Conservation (phyloP, 2,329 filamentous ascomycete genomes). For the Arthrobotrys sphaeroides region DNA sequence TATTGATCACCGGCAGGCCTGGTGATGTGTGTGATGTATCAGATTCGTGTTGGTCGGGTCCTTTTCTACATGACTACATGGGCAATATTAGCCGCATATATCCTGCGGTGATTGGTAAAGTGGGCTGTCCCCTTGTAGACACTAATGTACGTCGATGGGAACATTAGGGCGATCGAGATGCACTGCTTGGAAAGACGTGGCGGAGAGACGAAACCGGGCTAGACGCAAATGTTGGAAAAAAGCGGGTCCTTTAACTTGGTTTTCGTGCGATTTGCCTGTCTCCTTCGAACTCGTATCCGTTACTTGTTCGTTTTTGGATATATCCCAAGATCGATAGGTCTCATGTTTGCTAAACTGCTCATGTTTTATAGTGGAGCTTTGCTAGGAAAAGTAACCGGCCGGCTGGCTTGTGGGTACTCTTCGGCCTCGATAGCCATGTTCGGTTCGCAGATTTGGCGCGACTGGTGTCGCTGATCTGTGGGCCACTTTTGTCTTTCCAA, state of each 20-base stretch:
- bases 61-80: slow-evolving; percentile 19
- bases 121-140: slow-evolving; percentile 20
- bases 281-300: background rate
- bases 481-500: background rate
- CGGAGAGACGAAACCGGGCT: slow-evolving; percentile 25
- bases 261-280: background rate
- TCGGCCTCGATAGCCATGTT: slow-evolving; percentile 17
- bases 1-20: slow-evolving; percentile 45
- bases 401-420: background rate
- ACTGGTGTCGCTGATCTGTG: slow-evolving; percentile 40
- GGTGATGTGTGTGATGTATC: slow-evolving; percentile 24
- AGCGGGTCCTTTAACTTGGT: slow-evolving; percentile 11
- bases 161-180: slow-evolving; percentile 12
- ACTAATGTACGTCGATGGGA: slow-evolving; percentile 4
- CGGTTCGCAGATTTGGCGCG: slow-evolving; percentile 45
- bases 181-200: slow-evolving; percentile 17
- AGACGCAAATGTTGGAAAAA: slow-evolving; percentile 6
- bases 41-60: slow-evolving; percentile 20
- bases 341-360: slow-evolving; percentile 16
- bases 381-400: slow-evolving; percentile 14
- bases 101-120: slow-evolving; percentile 4
- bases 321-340: slow-evolving; percentile 37
- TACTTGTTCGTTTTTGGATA: slow-evolving; percentile 15
- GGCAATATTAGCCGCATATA: slow-evolving; percentile 43
- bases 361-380: slow-evolving; percentile 17